Evolutionary conservation across 2,329 filamentous ascomycete species (phyloP).

Genomic region (Fusarium algeriense): DNA sequence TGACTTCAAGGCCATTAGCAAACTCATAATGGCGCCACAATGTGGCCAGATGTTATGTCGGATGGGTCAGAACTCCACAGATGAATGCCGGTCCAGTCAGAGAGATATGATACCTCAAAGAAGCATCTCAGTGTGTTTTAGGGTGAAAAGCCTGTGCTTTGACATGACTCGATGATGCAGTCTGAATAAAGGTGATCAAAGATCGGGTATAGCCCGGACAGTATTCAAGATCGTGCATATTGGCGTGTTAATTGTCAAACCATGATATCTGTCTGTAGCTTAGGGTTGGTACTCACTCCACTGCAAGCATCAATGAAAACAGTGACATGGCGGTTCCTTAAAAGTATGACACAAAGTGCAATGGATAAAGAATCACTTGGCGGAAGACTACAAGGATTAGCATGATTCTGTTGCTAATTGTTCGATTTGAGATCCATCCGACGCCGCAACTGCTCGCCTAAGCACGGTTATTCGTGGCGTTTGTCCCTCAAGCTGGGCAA

Average conservation of each 20-base stretch:
- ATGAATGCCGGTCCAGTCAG: constrained; percentile 17
- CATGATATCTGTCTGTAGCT: background rate
- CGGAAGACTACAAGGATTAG: constrained; percentile 29
- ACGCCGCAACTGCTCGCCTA: constrained; percentile 31
- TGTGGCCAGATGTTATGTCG: constrained; percentile 17
- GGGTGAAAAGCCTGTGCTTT: background rate
- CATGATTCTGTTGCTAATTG: constrained; percentile 40
- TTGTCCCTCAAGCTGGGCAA: background rate
- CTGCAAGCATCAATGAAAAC: background rate
- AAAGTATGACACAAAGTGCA: constrained; percentile 34
- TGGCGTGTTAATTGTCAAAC: background rate
- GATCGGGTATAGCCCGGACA: constrained; percentile 2
- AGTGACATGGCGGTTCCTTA: constrained; percentile 13
- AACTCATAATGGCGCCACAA: constrained; percentile 11
- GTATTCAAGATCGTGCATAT: background rate
- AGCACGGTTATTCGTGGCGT: constrained; percentile 33
- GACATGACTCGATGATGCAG: background rate
- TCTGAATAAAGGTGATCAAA: constrained; percentile 7
- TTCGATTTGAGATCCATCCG: constrained; percentile 27
- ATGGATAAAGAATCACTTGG: constrained; percentile 28
- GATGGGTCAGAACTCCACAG: constrained; percentile 23
- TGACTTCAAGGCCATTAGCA: background rate
- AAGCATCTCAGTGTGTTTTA: background rate
- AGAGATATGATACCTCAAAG: background rate
- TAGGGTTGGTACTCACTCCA: background rate